A percentile compares a stretch with the other conserved stretches of the same genome.
Evolutionary conservation across 768 basidiomycete species (phyloP).

Genomic region (Lyophyllum decastes): DNA sequence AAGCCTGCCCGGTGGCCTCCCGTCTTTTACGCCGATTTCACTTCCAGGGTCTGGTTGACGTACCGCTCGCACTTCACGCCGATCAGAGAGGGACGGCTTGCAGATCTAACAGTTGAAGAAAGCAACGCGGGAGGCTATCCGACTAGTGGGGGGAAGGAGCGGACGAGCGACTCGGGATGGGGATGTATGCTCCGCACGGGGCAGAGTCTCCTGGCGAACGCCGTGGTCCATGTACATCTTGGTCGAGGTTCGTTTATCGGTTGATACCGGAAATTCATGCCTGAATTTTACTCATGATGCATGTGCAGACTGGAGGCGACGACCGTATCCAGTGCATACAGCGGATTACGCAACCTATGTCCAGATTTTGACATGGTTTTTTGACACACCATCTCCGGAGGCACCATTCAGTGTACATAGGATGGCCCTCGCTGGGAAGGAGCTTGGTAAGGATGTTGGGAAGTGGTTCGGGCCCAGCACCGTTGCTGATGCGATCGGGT

Average conservation of each 20-base stretch:
- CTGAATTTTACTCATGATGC: background rate
- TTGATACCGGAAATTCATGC: background rate
- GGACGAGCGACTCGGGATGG: constrained; percentile 88
- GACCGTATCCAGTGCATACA: constrained; percentile 57
- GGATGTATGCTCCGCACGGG: constrained; percentile 92
- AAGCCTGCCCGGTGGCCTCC: constrained; percentile 58
- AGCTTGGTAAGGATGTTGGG: constrained; percentile 92
- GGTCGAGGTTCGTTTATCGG: constrained; percentile 34
- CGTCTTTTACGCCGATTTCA: constrained; percentile 87
- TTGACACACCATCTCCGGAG: constrained; percentile 82
- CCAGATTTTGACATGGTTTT: constrained; percentile 91
- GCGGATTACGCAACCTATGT: constrained; percentile 84
- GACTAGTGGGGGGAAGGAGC: constrained; percentile 63
- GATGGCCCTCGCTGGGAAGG: constrained; percentile 94
- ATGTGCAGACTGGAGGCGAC: constrained; percentile 83
- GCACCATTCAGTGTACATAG: constrained; percentile 95
- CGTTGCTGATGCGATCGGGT: constrained; percentile 97
- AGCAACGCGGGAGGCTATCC: constrained; percentile 25
- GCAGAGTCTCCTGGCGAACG: constrained; percentile 80
- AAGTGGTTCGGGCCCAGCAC: constrained; percentile 99
- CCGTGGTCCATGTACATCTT: constrained; percentile 72
- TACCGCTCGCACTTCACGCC: constrained; percentile 88
- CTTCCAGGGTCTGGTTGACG: constrained; percentile 86
- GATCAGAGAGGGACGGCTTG: constrained; percentile 62
- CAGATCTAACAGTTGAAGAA: constrained; percentile 28